Evolutionary conservation across 2,329 filamentous ascomycete genomes (phyloP).

Genomic region (Metarhizium guizhouense): DNA sequence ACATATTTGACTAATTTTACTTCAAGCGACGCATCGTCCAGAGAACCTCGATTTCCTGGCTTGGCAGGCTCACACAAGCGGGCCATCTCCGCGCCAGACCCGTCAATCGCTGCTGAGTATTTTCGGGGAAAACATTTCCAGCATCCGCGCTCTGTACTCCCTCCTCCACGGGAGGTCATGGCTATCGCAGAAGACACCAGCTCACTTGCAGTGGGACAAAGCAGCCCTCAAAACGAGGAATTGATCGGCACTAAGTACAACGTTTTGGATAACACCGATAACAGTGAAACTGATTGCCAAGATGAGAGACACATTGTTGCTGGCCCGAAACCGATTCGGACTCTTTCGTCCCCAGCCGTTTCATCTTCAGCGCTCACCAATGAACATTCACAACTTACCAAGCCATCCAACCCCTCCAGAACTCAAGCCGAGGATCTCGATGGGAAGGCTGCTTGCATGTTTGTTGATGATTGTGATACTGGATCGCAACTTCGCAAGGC

Average conservation of each 20-base stretch:
- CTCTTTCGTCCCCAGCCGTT: not conserved
- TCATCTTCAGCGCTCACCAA: not conserved
- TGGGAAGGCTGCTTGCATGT: constrained; percentile 39
- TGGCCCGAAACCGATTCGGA: not conserved
- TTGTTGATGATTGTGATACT: constrained; percentile 48
- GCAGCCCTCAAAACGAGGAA: not conserved
- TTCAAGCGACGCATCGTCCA: constrained; percentile 12
- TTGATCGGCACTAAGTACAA: not conserved
- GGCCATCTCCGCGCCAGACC: constrained; percentile 40
- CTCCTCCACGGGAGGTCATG: constrained; percentile 10
- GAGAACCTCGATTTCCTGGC: constrained; percentile 9
- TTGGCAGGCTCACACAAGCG: constrained; percentile 34
- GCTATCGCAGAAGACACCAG: not conserved
- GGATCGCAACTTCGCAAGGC: constrained; percentile 60
- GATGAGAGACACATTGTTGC: not conserved
- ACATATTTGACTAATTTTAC: not conserved
- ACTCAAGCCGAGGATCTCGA: constrained; percentile 9
- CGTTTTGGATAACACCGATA: not conserved
- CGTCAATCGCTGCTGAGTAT: constrained; percentile 17
- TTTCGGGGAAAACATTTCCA: not conserved
- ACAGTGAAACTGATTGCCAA: not conserved
- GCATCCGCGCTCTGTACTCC: constrained; percentile 10
- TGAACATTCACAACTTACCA: not conserved
- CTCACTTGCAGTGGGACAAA: not conserved
- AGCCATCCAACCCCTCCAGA: not conserved